Evolutionary conservation across 768 basidiomycete genomes (phyloP).

Genomic region (Strobilomyces confusus): DNA sequence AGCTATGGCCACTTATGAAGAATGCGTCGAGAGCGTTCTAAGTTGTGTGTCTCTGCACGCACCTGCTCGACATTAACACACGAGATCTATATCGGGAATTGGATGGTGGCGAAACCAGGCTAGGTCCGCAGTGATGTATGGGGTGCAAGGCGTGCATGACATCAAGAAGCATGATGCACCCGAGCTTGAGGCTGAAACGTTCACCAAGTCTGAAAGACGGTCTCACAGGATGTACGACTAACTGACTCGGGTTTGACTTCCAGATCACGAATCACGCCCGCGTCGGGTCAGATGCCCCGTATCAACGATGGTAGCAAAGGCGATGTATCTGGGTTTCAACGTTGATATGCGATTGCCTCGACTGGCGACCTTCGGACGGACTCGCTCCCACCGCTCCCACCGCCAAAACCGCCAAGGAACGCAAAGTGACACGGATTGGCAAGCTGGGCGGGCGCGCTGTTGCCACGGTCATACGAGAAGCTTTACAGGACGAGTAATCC

Average conservation of each 20-base stretch:
- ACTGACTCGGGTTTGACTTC: not conserved
- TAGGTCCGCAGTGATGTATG: constrained; percentile 25
- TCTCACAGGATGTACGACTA: constrained; percentile 11
- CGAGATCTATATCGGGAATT: constrained; percentile 27
- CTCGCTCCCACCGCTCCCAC: not conserved
- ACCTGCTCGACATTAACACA: constrained; percentile 7
- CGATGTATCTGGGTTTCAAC: not conserved
- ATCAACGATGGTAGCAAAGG: not conserved
- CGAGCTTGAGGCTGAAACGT: constrained; percentile 25
- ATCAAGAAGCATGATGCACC: constrained; percentile 10
- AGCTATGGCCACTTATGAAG: constrained; percentile 19
- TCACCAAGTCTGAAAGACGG: constrained; percentile 22
- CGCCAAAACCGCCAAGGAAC: not conserved
- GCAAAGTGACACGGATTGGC: constrained; percentile 1
- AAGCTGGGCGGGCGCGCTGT: not conserved
- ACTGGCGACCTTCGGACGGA: not conserved
- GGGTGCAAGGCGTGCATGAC: constrained; percentile 12
- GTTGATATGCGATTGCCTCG: not conserved
- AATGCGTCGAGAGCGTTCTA: constrained; percentile 17
- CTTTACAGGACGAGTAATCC: constrained; percentile 29
- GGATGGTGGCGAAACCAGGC: constrained; percentile 10
- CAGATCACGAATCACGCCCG: constrained; percentile 6
- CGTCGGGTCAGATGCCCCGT: constrained; percentile 1
- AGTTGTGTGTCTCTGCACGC: constrained; percentile 11
- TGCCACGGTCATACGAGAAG: constrained; percentile 21